Base-by-base conservation (phyloP, 768 basidiomycete species). In the Podaxis mareebaensis region DNA sequence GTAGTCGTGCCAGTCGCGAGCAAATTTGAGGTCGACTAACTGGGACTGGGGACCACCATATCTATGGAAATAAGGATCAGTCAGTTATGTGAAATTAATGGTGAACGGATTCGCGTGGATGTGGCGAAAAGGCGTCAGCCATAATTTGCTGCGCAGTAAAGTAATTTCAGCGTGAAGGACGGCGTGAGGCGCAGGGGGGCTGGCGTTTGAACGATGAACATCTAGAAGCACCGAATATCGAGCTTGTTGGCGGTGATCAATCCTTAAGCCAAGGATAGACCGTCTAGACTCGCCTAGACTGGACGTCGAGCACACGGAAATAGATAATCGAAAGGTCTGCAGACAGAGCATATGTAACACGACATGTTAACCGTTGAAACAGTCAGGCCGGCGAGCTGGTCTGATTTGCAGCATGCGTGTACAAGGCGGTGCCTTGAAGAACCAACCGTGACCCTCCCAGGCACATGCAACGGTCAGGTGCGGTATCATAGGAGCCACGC, bases 11-110 rank as follows among this genome's bases (percentile, higher is more conserved):
- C 94, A 99, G 75, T 92, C 91, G 26, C 89, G 84, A 13, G 70
- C 68, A 75, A 85, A 99, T 33, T 74, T 76, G 17, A 85, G 76
- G 71, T 88, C 79, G 30, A 96, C 92, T 65, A 82, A 74, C 71
- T 99, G 97, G 57, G 91, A 92, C 63, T 77, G 81, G 3, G 97
- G 97, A 2, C 97, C 97, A 46, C 96, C 96, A 69, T 99, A 96
- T 10, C 91, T 93, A 68, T 22, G 39, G 61, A 38, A 64, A 53
- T 60, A 26, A 22, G 54, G 30, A 42, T n/a, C 22, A 28, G 60
- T 52, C 24, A 42, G 55, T 60, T 22, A 36, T 52, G 28, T 44
- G 24, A 24, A 22, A 26, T 20, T 12, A 8, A 24, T 12, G 38
- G 49, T 17, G 49, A 51, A 22, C 49, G 12, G 12, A 24, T 24